Evolutionary conservation across 2,329 filamentous ascomycete genomes (phyloP).

Genomic region (Trichophyton simii): DNA sequence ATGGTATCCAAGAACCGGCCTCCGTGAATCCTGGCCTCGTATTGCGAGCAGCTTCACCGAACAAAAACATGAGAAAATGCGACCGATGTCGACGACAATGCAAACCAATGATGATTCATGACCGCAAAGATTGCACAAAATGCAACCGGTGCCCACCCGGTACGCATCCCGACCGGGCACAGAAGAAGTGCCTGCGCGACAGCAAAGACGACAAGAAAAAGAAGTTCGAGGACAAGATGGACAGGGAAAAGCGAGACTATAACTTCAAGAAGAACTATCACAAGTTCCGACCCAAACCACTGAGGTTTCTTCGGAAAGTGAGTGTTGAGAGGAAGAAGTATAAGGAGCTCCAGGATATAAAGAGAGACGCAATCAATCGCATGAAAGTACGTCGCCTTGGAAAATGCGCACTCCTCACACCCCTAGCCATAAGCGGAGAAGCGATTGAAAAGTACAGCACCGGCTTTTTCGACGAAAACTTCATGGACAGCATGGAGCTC

Average conservation of each 20-base stretch:
- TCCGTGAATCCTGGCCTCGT: neutral
- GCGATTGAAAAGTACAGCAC: neutral
- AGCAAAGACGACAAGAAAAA: neutral
- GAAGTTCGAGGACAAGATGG: neutral
- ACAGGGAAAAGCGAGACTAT: neutral
- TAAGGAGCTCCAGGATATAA: neutral
- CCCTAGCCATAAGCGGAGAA: neutral
- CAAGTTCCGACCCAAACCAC: neutral
- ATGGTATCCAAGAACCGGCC: neutral
- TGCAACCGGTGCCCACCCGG: neutral
- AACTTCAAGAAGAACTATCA: neutral
- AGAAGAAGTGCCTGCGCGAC: neutral
- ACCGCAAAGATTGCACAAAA: neutral
- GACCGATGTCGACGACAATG: neutral
- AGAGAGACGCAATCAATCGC: neutral
- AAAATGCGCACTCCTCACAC: neutral
- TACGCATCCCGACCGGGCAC: neutral
- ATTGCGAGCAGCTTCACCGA: neutral
- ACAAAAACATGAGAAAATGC: neutral
- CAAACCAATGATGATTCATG: neutral
- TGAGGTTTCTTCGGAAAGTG: neutral
- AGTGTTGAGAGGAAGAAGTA: neutral
- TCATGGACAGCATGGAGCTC: neutral
- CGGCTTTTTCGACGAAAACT: neutral
- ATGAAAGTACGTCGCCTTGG: neutral